Evolutionary conservation across 805 yeast species (phyloP).

Genomic region (Suhomyces prunicola): DNA sequence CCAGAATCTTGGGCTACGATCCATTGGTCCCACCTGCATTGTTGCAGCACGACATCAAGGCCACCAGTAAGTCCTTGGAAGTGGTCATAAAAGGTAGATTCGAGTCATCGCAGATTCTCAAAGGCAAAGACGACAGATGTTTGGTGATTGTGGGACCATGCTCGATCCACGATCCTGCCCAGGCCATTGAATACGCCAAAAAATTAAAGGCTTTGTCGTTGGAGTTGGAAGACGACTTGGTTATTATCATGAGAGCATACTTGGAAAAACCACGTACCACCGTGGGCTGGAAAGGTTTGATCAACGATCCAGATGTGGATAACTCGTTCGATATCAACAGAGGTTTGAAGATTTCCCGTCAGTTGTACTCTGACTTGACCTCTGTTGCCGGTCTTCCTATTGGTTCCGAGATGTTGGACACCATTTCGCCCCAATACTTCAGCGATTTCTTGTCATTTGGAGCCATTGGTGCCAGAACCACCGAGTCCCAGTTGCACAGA

Average conservation of each 20-base stretch:
- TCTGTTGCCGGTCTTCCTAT: constrained; percentile 73
- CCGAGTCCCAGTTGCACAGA: constrained; percentile 97
- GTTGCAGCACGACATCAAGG: constrained; percentile 80
- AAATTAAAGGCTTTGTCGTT: constrained; percentile 65
- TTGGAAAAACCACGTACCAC: constrained; percentile 98
- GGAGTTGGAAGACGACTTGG: constrained; percentile 71
- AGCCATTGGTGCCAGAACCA: constrained; percentile 98
- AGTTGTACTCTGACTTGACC: constrained; percentile 79
- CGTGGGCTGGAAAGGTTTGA: constrained; percentile 98
- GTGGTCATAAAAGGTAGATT: constrained; percentile 76
- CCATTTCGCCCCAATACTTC: constrained; percentile 93
- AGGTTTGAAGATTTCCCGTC: constrained; percentile 85
- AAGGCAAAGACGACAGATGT: constrained; percentile 76
- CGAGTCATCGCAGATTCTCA: constrained; percentile 71
- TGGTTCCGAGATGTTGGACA: constrained; percentile 97
- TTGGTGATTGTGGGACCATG: constrained; percentile 94
- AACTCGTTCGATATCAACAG: constrained; percentile 91
- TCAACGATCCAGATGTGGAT: constrained; percentile 94
- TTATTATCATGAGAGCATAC: constrained; percentile 94
- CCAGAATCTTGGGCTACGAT: constrained; percentile 83
- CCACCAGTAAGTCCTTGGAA: constrained; percentile 49
- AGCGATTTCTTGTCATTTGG: constrained; percentile 90
- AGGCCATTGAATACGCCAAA: constrained; percentile 84
- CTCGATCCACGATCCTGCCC: constrained; percentile 87
- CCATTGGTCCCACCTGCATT: constrained; percentile 93